These are phyloP conservation scores for Sequoiadendron giganteum DNA, from an alignment of 75 land plant genomes.

Conservation along the genomic window DNA sequence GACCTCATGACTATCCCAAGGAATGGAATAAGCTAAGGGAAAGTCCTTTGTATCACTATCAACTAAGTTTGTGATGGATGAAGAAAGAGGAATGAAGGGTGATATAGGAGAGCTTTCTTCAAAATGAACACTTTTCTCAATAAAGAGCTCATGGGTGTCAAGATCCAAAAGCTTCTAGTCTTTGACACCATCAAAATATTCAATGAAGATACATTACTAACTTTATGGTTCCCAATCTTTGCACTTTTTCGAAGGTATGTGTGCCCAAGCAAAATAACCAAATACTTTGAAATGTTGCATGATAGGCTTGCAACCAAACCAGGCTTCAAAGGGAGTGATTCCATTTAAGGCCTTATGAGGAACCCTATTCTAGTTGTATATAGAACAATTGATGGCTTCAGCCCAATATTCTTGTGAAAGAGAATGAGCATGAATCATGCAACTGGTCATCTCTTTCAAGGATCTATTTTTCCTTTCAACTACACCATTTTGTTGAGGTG, in stretches of 20 bases:
- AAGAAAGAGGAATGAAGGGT: too few relatives aligned
- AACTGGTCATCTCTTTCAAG: not conserved
- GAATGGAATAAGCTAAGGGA: too few relatives aligned
- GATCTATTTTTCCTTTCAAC: conserved; percentile 28
- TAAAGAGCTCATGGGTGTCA: not conserved
- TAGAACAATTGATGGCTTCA: too few relatives aligned
- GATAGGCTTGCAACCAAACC: not conserved
- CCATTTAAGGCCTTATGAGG: too few relatives aligned
- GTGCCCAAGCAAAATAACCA: not conserved
- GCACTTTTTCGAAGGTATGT: not conserved
- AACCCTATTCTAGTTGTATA: too few relatives aligned
- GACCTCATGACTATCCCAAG: too few relatives aligned
- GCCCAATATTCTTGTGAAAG: too few relatives aligned
- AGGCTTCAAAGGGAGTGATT: not conserved
- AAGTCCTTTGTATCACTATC: too few relatives aligned
- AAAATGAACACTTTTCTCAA: not conserved
- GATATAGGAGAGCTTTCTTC: not conserved
- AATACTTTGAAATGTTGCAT: not conserved
- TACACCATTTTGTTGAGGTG: conserved; percentile 14
- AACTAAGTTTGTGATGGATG: too few relatives aligned
- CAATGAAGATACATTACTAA: not conserved
- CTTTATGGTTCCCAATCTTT: not conserved
- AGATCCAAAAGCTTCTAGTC: not conserved
- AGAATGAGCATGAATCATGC: too few relatives aligned
- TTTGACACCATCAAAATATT: not conserved